Evolutionary conservation across 495 filamentous ascomycete species (phyloP), one percentile per base, ranked within the genome.

Genomic region (Aspergillus homomorphus): DNA sequence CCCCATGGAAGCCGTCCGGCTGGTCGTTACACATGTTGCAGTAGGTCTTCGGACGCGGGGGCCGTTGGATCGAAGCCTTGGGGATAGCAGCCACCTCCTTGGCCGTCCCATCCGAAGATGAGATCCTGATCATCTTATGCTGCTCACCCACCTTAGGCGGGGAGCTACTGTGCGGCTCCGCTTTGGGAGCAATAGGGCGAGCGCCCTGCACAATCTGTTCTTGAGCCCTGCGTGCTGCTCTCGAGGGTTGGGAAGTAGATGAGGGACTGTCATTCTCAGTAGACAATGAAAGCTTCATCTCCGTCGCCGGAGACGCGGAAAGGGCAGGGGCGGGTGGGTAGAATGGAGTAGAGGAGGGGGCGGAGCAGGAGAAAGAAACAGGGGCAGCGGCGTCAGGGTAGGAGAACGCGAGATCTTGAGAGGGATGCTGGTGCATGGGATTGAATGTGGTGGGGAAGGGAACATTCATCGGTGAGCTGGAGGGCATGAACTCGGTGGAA

Each of bases 1-100:
- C 90, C 41, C 94, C 94, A 19, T 94, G 87, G 71, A 96, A 98
- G 18, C 93, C 93, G 1, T 91, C 85, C 0, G 87, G 90, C 51
- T 90, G 82, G 45, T 89, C 85, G 46, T 84, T 84, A 70, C 93
- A 98, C 42, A 84, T 72, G 10, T 69, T 69, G 66, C 93, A 98
- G 56, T 80, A 80, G 45, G 92, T 86, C 63, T 93, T 92, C 12
- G 83, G 84, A 43, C 90, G 89, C 50, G 82, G 82, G 23, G 89
- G 90, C 26, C 91, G 87, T 51, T 87, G 79, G 57, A 95, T 89
- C 4, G 87, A 82, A 51, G 82, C 70, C 73, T 90, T 89, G 56
- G 82, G 70, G 57, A 96, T 91, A 24, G 74, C 79, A 51, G 85
- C 79, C 44, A 85, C 77, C 58, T 80, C 74, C 68, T 84, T 83